These are phyloP conservation scores for Aquilaria malaccensis DNA, from an alignment of 345 rosid genomes.

Conservation along the genomic window DNA sequence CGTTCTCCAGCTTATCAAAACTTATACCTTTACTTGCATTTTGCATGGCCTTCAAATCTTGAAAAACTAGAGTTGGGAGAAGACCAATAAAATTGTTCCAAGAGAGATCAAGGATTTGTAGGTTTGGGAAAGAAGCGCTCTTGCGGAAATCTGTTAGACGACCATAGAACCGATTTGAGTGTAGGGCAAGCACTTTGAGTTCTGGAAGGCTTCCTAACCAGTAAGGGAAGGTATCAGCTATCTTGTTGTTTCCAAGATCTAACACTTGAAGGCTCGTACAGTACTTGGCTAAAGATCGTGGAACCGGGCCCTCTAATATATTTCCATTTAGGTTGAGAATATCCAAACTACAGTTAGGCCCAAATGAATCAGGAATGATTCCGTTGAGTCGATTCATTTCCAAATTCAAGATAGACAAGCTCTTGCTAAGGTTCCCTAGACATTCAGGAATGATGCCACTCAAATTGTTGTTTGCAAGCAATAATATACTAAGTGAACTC, in stretches of 20 bases:
- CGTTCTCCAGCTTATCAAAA: too few species aligned
- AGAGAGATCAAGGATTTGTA: background rate
- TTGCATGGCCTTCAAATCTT: background rate
- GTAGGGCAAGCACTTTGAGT: background rate
- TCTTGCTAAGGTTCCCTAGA: background rate
- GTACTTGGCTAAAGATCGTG: background rate
- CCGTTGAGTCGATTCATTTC: background rate
- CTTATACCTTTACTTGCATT: background rate
- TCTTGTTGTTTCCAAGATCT: too few species aligned
- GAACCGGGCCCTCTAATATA: background rate
- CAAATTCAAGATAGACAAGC: background rate
- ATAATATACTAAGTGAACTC: background rate
- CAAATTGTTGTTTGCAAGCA: background rate
- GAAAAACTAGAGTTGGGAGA: background rate
- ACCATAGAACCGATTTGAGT: background rate
- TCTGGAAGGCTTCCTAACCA: background rate
- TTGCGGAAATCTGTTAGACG: background rate
- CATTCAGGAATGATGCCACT: background rate
- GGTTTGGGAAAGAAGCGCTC: background rate
- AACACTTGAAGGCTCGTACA: too few species aligned
- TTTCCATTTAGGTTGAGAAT: background rate
- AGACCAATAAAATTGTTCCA: too few species aligned
- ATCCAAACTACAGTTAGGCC: background rate
- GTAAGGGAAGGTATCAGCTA: too few species aligned
- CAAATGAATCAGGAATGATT: background rate